Evolutionary conservation across 73 alveolate genomes (phyloP), one percentile per base, ranked within the genome.

Genomic region (Loxodes magnus): DNA sequence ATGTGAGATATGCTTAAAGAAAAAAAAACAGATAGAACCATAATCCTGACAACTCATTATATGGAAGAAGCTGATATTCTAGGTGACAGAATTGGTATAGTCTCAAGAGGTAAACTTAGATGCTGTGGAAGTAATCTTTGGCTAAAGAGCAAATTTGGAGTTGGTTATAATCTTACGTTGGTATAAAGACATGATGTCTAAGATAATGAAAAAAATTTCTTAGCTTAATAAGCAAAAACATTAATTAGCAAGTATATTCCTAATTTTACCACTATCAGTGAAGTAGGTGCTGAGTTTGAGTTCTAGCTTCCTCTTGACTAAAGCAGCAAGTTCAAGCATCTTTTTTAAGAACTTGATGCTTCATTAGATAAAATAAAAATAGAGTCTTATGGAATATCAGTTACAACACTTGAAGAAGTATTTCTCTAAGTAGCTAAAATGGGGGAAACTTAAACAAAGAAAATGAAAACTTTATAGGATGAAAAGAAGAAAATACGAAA

Each of bases 1-100:
- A 60, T 87, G 35, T 91, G 98, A 97, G 95, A 91, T 50, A 87
- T 91, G 86, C 74, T 91, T 21, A 91, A 91, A 61, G 68, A 79
- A 44, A 55, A 83, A 66, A 80, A 84, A 42, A 71, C 60, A 3
- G 89, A 79, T 54, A 78, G 92, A 52, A 88, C 87, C 26, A 82
- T 91, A n/a, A 83, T 88, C 9, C 70, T 91, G 25, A 91, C 98
- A 17, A 91, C 98, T 26, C 98, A 91, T 66, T 91, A 75, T 64
- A 91, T 91, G 98, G 98, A 91, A 54, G 98, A 91, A 51, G 98
- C 98, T 38, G 93, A 89, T 74, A 84, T 87, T 29, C 65, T 91
- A n/a, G 98, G 97, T 0, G 94, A 91, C 64, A 78, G 98, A 64
- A 91, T 91, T 10, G 98, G 93, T 5, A 91, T 91, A 34, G 83